A percentile compares a stretch with the other conserved stretches of the same genome.
These are phyloP conservation scores for Phialophora macrospora DNA, from an alignment of 2,329 filamentous ascomycete species.

Conservation along the genomic window DNA sequence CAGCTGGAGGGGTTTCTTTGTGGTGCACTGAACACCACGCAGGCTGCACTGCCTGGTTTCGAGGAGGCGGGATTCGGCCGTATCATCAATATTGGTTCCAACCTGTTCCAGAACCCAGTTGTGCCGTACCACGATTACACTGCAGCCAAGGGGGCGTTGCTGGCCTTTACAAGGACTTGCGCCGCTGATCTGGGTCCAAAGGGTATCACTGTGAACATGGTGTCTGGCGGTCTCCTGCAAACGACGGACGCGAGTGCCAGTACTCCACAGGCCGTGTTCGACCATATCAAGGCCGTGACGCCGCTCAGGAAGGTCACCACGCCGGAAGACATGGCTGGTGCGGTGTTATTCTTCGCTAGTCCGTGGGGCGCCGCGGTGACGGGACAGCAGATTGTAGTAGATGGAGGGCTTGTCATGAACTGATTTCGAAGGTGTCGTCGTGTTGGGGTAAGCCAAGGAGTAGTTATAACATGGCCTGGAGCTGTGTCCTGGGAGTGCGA, in stretches of 20 bases:
- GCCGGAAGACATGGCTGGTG: slow-evolving; percentile 34
- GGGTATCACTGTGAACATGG: slow-evolving; percentile 35
- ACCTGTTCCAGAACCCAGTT: slow-evolving; percentile 35
- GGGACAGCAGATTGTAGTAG: slow-evolving; percentile 35
- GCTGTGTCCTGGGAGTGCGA: slow-evolving; percentile 25
- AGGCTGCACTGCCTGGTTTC: slow-evolving; percentile 33
- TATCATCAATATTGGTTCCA: slow-evolving; percentile 37
- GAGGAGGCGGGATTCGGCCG: slow-evolving; percentile 27
- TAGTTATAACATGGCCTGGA: slow-evolving; percentile 25
- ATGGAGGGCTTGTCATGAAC: slow-evolving; percentile 36
- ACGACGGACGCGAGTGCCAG: slow-evolving; percentile 34
- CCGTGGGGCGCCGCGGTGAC: slow-evolving; percentile 30
- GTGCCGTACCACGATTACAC: slow-evolving; percentile 38
- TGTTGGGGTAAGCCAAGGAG: neutral
- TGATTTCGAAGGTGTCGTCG: slow-evolving; percentile 11
- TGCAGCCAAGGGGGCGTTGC: slow-evolving; percentile 33
- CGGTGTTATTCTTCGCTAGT: slow-evolving; percentile 37
- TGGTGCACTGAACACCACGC: slow-evolving; percentile 35
- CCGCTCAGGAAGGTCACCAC: slow-evolving; percentile 35
- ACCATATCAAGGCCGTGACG: slow-evolving; percentile 34
- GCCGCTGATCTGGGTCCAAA: slow-evolving; percentile 35
- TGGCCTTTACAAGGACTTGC: slow-evolving; percentile 35
- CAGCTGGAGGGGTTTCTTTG: slow-evolving; percentile 34
- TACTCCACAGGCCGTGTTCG: slow-evolving; percentile 35
- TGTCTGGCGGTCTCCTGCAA: slow-evolving; percentile 32